Evolutionary conservation across 805 yeast genomes (phyloP).

Genomic region (Aciculoconidium aculeatum): DNA sequence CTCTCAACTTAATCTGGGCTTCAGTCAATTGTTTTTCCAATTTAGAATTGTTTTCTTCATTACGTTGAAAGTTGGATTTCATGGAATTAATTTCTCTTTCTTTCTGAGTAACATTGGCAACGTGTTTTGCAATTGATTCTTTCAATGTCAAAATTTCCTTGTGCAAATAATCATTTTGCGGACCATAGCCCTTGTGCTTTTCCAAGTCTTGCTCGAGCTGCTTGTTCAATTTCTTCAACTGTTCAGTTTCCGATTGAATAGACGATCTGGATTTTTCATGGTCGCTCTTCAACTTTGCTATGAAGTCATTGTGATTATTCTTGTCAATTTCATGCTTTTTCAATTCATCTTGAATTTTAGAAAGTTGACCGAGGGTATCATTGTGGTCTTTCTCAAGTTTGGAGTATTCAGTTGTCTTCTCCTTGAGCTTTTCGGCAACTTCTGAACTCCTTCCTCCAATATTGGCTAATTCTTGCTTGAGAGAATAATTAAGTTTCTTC

Average conservation of each 20-base stretch:
- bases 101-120: conserved; percentile 6
- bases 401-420: conserved; percentile 7
- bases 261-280: conserved; percentile 5
- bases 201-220: conserved; percentile 9
- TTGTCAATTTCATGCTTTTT: conserved; percentile 8
- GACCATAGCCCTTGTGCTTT: conserved; percentile 5
- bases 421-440: conserved; percentile 7
- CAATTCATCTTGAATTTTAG: conserved; percentile 6
- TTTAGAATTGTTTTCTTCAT: conserved; percentile 9
- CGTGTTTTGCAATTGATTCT: conserved; percentile 9
- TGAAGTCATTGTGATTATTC: conserved; percentile 6
- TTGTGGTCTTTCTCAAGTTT: conserved; percentile 8
- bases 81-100: conserved; percentile 11
- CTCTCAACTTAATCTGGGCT: conserved; percentile 10
- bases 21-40: conserved; percentile 12
- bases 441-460: conserved; percentile 21
- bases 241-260: conserved; percentile 5
- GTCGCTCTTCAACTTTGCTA: conserved; percentile 8
- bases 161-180: conserved; percentile 8
- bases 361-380: conserved; percentile 2
- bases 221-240: conserved; percentile 7
- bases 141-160: conserved; percentile 11
- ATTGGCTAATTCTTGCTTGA: conserved; percentile 26
- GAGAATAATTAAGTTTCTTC: conserved; percentile 24
- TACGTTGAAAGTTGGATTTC: conserved; percentile 8